Base-by-base conservation (phyloP, 2,329 filamentous ascomycete genomes). In the Fusarium sarcochroum region DNA sequence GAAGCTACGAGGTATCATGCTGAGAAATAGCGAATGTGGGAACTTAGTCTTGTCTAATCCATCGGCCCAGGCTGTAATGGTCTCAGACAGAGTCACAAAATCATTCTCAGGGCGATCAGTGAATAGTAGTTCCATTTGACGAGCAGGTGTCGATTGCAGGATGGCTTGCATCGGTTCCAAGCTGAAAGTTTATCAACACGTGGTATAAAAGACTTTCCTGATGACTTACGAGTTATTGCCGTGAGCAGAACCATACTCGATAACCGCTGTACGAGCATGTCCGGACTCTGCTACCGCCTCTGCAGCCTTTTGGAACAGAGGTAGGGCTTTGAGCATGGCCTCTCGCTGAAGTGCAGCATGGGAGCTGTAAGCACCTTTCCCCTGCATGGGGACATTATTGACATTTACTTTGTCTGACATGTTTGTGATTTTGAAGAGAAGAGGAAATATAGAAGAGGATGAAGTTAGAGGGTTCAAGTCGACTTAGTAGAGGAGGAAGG, bases 101-200 rank as follows among this genome's bases (percentile, higher is more conserved):
- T 55, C 52, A 10, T 55, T 55, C 20, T 55, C 52, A 10, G 52
- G 52, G 6, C 52, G 52, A 17, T 55, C 52, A 3, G 44, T 55
- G 17, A 49, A 55, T 1, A 55, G 8, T 5, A 55, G 15, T 3
- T 55, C 34, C 15, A 55, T 9, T 17, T 35, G 34, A 4, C 6
- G 9, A 8, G 25, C 3, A 1, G 34, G 44, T 6, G 21, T 40
- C 7, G 44, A 38, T 9, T 40, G 14, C 6, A 55, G 15, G 7
- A 55, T 49, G 18, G 44, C 32, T 14, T 49, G 15, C 15, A 55
- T 40, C 6, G 52, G 52, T 5, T 55, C 34, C 6, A 55, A 49
- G 9, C 52, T 55, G 7, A 7, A 18, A 4, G 2, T n/a, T 5
- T 5, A 7, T 49, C 1, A 55, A 17, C 23, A 21, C 9, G 2